Evolutionary conservation across 805 yeast species (phyloP), one percentile per base, ranked within the genome.

Genomic region (Candida krabiensis): DNA sequence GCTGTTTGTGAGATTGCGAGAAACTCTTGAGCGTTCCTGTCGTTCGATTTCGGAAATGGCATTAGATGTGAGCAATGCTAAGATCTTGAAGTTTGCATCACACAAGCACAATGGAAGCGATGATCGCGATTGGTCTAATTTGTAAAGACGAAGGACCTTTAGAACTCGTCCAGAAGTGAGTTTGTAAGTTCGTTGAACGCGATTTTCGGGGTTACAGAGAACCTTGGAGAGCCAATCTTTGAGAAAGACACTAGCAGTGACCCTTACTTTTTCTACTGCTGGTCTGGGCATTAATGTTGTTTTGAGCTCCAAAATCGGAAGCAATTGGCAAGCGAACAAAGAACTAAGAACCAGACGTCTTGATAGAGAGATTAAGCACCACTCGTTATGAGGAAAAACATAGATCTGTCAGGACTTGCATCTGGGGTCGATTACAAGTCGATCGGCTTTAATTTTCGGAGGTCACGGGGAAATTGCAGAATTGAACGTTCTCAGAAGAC

Each of bases 41-140:
- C 35, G 35, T 38, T 54, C 57, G 28, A 49, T 44, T 2, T 38
- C 31, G 2, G 45, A 23, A 9, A 54, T 40, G 2, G 57, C 48
- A 8, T 30, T 21, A 2, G 39, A 33, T 2, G 40, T 40, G 2
- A 49, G 21, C 4, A 44, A n/a, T 3, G 43, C 56, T 9, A 52
- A 37, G 7, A 46, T 38, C 31, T 36, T 38, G 36, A 36, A 29
- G 15, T 43, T 43, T 8, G 53, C 43, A 35, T 54, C 59, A 21
- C 54, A 48, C 14, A 48, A 19, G 13, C 37, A 34, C 8, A 53
- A 19, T 7, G 47, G 43, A 11, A 53, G 35, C 15, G 35, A 39
- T 9, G 29, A 22, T 14, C 32, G 19, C 31, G 24, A 19, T 23
- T 28, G 32, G 18, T 30, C 23, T 19, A 16, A 13, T 15, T 29